These are phyloP conservation scores for Obelidium mucronatum DNA, from an alignment of 192 early-diverging fungal genomes.

Conservation along the genomic window DNA sequence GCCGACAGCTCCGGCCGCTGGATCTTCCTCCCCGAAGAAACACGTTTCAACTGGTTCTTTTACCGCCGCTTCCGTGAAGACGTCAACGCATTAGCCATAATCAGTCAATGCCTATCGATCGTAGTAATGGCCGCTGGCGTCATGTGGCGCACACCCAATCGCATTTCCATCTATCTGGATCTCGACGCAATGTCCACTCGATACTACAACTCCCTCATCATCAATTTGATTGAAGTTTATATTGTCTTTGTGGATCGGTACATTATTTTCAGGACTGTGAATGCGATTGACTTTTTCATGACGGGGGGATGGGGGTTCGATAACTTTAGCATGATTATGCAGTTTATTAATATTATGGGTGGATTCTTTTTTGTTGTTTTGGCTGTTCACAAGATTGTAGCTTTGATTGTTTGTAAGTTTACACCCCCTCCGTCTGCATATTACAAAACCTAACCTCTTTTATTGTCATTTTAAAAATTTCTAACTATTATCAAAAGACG, in stretches of 20 bases:
- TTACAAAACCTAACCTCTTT: too few species aligned
- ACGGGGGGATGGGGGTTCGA: slow-evolving; percentile 8
- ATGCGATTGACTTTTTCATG: slow-evolving; percentile 6
- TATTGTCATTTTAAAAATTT: too few species aligned
- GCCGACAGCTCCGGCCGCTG: not conserved
- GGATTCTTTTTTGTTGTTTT: slow-evolving; percentile 8
- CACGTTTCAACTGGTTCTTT: slow-evolving; percentile 6
- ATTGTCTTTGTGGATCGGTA: not conserved
- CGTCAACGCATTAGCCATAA: not conserved
- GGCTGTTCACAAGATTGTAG: slow-evolving; percentile 1
- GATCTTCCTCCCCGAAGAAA: not conserved
- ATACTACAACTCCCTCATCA: not conserved
- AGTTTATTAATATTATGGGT: slow-evolving; percentile 6
- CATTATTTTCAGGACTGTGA: not conserved
- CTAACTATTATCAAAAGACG: too few species aligned
- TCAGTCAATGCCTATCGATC: not conserved
- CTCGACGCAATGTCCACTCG: not conserved
- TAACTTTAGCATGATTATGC: not conserved
- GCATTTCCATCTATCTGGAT: not conserved
- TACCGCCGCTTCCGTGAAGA: not conserved
- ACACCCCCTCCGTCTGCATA: too few species aligned
- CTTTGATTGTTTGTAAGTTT: not conserved
- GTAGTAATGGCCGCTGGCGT: not conserved
- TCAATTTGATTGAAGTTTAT: not conserved
- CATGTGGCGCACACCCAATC: not conserved